A percentile compares a stretch with the other conserved stretches of the same genome.
phyloP scores from a whole-genome alignment of 2,329 filamentous ascomycete genomes.

The Purpureocillium takamizusanense region DNA sequence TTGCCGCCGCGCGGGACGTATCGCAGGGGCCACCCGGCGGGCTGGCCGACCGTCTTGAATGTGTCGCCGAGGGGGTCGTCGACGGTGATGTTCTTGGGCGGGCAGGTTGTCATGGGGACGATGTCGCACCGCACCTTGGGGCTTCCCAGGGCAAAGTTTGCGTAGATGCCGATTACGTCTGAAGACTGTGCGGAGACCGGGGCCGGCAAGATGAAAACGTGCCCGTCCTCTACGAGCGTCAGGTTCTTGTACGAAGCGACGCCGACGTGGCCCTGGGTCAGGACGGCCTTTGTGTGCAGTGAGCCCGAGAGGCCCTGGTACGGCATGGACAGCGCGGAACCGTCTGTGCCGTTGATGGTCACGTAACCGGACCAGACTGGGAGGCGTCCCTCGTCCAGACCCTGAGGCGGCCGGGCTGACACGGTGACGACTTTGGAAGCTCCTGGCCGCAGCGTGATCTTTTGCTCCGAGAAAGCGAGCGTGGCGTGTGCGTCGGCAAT shows the following conservation, averaged over 20 bases:
- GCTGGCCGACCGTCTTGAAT: slow-evolving; percentile 23
- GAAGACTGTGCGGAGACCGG: too few relatives aligned
- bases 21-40: slow-evolving; percentile 28
- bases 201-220: too few relatives aligned
- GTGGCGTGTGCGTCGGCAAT: too few relatives aligned
- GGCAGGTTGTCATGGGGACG: slow-evolving; percentile 23
- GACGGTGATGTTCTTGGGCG: slow-evolving; percentile 13
- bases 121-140: slow-evolving; percentile 31
- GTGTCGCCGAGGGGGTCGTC: slow-evolving; percentile 23
- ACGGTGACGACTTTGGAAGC: slow-evolving; percentile 11
- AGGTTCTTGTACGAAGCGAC: too few relatives aligned
- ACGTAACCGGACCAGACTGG: slow-evolving; percentile 34
- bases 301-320: too few relatives aligned
- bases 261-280: too few relatives aligned
- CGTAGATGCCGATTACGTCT: too few relatives aligned
- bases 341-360: slow-evolving; percentile 9
- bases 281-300: too few relatives aligned
- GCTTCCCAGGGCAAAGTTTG: slow-evolving; percentile 31
- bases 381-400: slow-evolving; percentile 17
- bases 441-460: too few relatives aligned
- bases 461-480: too few relatives aligned
- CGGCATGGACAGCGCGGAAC: too few relatives aligned
- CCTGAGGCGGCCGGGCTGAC: slow-evolving; percentile 18
- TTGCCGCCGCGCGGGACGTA: slow-evolving; percentile 14
- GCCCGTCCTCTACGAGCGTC: too few relatives aligned